Evolutionary conservation across 768 basidiomycete species (phyloP), one percentile per base, ranked within the genome.

Genomic region (Auricularia sp.): DNA sequence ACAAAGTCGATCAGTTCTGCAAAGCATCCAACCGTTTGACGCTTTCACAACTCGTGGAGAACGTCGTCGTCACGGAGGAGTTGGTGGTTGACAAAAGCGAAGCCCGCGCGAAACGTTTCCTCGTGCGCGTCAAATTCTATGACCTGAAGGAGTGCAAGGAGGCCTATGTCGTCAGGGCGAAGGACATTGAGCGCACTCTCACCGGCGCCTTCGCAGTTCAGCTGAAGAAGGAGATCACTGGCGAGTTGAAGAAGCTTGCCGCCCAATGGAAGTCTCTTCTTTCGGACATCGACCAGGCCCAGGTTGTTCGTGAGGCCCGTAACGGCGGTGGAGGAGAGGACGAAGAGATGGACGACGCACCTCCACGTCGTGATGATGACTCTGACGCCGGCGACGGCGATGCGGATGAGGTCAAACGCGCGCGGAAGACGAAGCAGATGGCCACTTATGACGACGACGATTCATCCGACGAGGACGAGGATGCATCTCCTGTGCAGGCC

Each of bases 31-130:
- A 87, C 67, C 86, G 86, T 16, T 81, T 98, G 62, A 85, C 88
- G 8, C 83, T 98, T 23, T 90, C 95, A 3, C 92, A 98, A 73
- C 78, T 98, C 36, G 83, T 97, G 62, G 90, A 98, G 67, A 81
- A 80, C 61, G 87, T 96, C 58, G 79, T 77, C 0, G 94, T 99
- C 14, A 88, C 64, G 14, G 56, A 83, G 61, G 95, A 99, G 74
- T 80, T 81, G 42, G 79, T 96, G 21, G 82, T 80, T 16, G 80
- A 83, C 34, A 84, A 87, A 66, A 84, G 84, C 61, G 80, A 84
- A 59, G 81, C 86, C 1, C 85, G 95, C 51, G 82, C 84, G 66
- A 90, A 91, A 59, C 82, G 86, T 58, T 96, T 94, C 79, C 86
- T 81, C 2, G 83, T 98, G 23, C 65, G 87, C 39, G 84, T 98